These are phyloP conservation scores for Pythium volutum DNA, from an alignment of 352 stramenopile species.

Conservation along the genomic window DNA sequence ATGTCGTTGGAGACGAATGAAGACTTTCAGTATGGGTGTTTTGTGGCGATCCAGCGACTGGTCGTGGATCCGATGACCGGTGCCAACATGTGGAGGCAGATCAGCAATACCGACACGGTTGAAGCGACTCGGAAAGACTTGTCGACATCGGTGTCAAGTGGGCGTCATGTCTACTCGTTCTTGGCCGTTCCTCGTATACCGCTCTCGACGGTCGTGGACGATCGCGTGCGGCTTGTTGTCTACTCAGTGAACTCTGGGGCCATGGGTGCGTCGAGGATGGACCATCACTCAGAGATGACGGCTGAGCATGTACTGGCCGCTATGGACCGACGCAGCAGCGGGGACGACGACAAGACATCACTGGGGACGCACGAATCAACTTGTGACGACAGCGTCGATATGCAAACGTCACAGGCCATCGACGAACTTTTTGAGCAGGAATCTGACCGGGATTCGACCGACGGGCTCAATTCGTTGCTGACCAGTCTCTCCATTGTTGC, in stretches of 20 bases:
- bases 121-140: conserved; percentile 53
- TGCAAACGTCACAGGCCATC: conserved; percentile 48
- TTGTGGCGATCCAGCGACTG: conserved; percentile 76
- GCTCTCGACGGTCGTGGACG: conserved; percentile 40
- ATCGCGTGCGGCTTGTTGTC: conserved; percentile 76
- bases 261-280: conserved; percentile 5
- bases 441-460: conserved; percentile 49
- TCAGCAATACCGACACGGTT: conserved; percentile 82
- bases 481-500: conserved; percentile 50
- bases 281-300: conserved; percentile 71
- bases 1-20: conserved; percentile 85
- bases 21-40: conserved; percentile 67
- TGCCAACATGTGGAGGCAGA: conserved; percentile 57
- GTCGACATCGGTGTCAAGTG: conserved; percentile 17
- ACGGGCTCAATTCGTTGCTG: conserved; percentile 26
- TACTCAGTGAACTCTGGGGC: conserved; percentile 56
- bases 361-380: conserved; percentile 15
- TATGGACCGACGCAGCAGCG: conserved; percentile 57
- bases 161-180: conserved; percentile 76
- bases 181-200: conserved; percentile 77
- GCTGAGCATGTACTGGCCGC: conserved; percentile 66
- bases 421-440: conserved; percentile 83
- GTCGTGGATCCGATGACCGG: conserved; percentile 37
- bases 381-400: conserved; percentile 16
- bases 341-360: conserved; percentile 26